Conservation (phyloP, 2,329 filamentous ascomycete species). For the Biscogniauxia mediterranea region DNA sequence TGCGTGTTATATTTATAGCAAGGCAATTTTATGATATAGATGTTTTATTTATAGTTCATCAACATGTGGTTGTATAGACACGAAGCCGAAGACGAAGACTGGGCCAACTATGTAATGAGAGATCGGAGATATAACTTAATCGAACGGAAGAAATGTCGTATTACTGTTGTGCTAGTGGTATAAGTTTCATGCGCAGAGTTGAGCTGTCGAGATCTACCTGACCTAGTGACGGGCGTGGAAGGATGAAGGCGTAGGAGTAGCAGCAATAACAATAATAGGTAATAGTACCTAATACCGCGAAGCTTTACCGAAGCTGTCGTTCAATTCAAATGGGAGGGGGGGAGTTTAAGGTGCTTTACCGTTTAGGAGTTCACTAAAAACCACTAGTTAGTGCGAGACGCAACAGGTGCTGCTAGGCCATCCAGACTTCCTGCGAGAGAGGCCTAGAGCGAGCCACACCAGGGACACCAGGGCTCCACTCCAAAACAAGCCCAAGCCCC, state of each 20-base stretch:
- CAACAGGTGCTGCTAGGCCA: neutral
- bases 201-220: too few species aligned
- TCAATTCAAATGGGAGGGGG: too few species aligned
- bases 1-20: neutral
- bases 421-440: neutral
- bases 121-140: neutral
- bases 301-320: too few species aligned
- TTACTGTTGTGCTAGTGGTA: too few species aligned
- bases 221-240: too few species aligned
- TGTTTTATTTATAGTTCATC: neutral
- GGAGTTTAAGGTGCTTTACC: neutral
- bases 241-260: too few species aligned
- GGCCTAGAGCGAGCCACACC: neutral
- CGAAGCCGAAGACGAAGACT: too few species aligned
- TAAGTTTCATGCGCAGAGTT: too few species aligned
- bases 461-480: neutral
- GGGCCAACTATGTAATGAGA: neutral
- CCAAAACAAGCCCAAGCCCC: neutral
- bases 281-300: too few species aligned
- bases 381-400: neutral
- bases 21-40: neutral
- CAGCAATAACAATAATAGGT: too few species aligned
- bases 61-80: neutral
- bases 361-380: neutral
- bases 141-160: neutral